phyloP scores from a whole-genome alignment of 1,284 basidiomycete genomes.

The Chondrostereum purpureum region DNA sequence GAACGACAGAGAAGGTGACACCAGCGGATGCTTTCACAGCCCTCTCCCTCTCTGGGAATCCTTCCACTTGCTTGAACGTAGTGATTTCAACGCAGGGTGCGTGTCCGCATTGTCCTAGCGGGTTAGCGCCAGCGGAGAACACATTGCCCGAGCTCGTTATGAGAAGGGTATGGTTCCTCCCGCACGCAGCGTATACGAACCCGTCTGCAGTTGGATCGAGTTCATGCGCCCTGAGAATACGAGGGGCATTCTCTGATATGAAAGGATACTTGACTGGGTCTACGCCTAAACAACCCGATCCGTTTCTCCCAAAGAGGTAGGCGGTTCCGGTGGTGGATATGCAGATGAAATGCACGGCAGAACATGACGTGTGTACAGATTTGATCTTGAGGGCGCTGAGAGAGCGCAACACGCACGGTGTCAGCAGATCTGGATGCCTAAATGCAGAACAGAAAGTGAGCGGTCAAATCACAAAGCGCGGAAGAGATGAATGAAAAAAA shows the following conservation, averaged over 20 bases:
- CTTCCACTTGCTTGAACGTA: constrained; percentile 59
- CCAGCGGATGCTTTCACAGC: constrained; percentile 76
- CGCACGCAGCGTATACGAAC: constrained; percentile 80
- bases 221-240: constrained; percentile 51
- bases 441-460: constrained; percentile 5
- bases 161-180: constrained; percentile 76
- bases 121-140: constrained; percentile 83
- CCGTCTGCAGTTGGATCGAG: constrained; percentile 52
- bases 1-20: constrained; percentile 75
- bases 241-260: constrained; percentile 69
- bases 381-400: constrained; percentile 72
- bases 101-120: constrained; percentile 82
- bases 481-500: no score
- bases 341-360: constrained; percentile 68
- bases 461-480: no score
- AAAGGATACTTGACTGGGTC: constrained; percentile 35
- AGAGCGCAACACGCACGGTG: constrained; percentile 85
- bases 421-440: constrained; percentile 68
- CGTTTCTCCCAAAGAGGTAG: constrained; percentile 84
- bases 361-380: constrained; percentile 69
- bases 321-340: constrained; percentile 74
- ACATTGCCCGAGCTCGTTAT: constrained; percentile 77
- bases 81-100: constrained; percentile 54
- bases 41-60: constrained; percentile 48
- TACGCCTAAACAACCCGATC: constrained; percentile 51